These are phyloP conservation scores for Malus hybrid DNA, from an alignment of 331 rosid species.

Conservation along the genomic window DNA sequence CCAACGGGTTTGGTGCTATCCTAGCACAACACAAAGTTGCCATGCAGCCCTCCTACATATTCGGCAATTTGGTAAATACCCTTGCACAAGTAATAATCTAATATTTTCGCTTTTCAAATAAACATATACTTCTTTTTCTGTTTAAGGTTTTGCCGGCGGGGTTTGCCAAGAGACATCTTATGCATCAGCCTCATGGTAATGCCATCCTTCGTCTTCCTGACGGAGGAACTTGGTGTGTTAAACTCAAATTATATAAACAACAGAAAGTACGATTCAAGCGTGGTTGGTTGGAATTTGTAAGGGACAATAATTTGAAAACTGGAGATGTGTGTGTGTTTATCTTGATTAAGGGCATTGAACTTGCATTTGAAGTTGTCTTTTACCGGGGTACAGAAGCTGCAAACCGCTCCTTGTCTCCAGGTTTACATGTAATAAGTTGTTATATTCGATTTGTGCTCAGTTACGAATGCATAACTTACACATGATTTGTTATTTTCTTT, in stretches of 20 bases:
- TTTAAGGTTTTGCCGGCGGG: too few relatives aligned
- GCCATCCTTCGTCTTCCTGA: background rate
- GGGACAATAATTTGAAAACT: background rate
- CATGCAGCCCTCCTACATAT: background rate
- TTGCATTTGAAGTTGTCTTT: background rate
- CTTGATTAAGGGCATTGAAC: background rate
- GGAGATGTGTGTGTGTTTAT: slow-evolving; percentile 6
- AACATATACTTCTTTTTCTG: background rate
- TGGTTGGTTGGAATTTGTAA: slow-evolving; percentile 32
- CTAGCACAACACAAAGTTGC: too few relatives aligned
- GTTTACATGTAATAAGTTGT: background rate
- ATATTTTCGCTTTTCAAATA: background rate
- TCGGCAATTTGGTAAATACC: background rate
- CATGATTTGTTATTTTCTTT: background rate
- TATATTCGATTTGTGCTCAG: background rate
- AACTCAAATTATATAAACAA: background rate
- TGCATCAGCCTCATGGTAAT: background rate
- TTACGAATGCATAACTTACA: background rate
- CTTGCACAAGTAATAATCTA: background rate
- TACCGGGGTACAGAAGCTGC: background rate
- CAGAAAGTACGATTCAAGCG: background rate
- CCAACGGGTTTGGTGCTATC: too few relatives aligned
- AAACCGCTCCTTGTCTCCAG: background rate
- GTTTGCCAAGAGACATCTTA: background rate
- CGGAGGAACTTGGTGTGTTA: slow-evolving; percentile 11